Percentiles rank a stretch among this genome's conserved stretches.
These are phyloP conservation scores for Rhynchospora pubera DNA, from an alignment of 176 grass and related monocot species.

Conservation along the genomic window DNA sequence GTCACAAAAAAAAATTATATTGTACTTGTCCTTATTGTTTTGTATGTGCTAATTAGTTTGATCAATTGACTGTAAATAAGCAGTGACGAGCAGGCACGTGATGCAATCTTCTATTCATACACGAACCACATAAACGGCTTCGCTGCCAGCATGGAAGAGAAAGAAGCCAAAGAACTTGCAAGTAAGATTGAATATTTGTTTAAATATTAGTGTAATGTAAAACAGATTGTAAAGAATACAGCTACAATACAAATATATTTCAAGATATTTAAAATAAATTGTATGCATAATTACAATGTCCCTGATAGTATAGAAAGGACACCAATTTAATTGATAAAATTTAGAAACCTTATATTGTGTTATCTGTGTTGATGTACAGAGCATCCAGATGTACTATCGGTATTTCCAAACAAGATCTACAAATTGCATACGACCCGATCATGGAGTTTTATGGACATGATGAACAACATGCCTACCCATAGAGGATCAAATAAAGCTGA, in stretches of 20 bases:
- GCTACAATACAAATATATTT: background rate
- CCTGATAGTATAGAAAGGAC: background rate
- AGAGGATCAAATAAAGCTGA: constrained; percentile 30
- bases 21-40: background rate
- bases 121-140: constrained; percentile 75
- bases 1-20: background rate
- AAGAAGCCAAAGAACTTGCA: constrained; percentile 30
- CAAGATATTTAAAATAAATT: background rate
- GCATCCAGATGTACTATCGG: constrained; percentile 52
- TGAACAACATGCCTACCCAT: constrained; percentile 13
- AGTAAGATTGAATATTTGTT: constrained; percentile 27
- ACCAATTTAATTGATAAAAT: background rate
- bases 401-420: constrained; percentile 50
- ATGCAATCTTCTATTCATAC: constrained; percentile 70
- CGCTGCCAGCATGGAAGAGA: constrained; percentile 50
- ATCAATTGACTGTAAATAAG: background rate
- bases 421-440: constrained; percentile 73
- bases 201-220: background rate
- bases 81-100: constrained; percentile 32
- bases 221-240: background rate
- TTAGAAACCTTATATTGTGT: background rate
- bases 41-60: no score
- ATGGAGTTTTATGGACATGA: constrained; percentile 59
- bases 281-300: background rate
- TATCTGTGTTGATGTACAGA: constrained; percentile 13